phyloP scores from a whole-genome alignment of 2,329 filamentous ascomycete genomes.

The Neopestalotiopsis clavispora region DNA sequence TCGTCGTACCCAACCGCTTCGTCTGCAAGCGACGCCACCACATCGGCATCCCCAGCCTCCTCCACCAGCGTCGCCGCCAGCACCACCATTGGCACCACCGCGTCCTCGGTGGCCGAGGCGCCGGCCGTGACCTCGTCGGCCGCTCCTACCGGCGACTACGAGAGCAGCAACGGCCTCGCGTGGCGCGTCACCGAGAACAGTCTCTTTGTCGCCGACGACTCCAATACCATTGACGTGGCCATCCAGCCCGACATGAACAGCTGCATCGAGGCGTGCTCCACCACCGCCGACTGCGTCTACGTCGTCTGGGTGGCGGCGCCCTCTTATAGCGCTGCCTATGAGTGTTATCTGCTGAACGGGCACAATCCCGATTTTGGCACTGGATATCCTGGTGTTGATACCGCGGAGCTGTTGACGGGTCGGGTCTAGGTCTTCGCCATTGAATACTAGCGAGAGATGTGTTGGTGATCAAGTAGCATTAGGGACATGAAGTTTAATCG shows the following conservation, averaged over 20 bases:
- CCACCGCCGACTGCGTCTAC: background rate
- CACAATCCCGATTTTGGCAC: background rate
- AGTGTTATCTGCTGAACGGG: background rate
- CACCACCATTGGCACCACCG: background rate
- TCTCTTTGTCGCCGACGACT: background rate
- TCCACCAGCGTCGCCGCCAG: background rate
- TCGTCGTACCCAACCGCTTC: background rate
- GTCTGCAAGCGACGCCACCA: background rate
- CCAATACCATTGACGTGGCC: background rate
- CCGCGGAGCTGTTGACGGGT: background rate
- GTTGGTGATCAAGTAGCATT: background rate
- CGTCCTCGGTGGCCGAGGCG: background rate
- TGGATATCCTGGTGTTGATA: slow-evolving; percentile 1
- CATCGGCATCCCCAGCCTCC: background rate
- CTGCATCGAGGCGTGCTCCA: background rate
- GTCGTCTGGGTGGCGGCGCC: background rate
- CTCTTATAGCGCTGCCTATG: background rate
- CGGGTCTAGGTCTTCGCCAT: background rate
- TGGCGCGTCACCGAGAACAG: background rate
- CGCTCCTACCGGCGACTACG: background rate
- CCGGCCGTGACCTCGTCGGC: background rate
- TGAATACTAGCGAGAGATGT: too few species aligned
- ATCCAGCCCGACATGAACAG: background rate
- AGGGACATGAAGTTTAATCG: background rate
- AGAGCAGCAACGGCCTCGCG: background rate